These are phyloP conservation scores for Cytospora schulzeri DNA, from an alignment of 2,329 filamentous ascomycete genomes.

Conservation along the genomic window DNA sequence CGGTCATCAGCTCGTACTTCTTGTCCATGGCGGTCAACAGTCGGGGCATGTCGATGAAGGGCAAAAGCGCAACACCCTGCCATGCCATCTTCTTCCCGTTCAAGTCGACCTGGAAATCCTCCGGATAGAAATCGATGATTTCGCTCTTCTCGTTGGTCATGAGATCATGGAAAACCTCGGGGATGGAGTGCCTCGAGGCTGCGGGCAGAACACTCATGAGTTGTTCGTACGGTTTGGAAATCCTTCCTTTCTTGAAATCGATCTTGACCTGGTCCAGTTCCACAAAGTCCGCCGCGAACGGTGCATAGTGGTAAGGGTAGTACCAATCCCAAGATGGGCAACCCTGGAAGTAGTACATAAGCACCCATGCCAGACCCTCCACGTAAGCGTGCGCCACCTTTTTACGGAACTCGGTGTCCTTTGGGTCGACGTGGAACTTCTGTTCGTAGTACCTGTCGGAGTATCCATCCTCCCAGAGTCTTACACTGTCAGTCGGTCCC, in stretches of 20 bases:
- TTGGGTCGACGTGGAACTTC: slow-evolving; percentile 84
- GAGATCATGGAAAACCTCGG: slow-evolving; percentile 81
- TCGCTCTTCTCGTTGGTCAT: slow-evolving; percentile 88
- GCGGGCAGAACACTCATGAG: slow-evolving; percentile 97
- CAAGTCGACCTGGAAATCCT: slow-evolving; percentile 88
- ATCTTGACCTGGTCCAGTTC: slow-evolving; percentile 79
- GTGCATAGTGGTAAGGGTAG: slow-evolving; percentile 97
- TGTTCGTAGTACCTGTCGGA: slow-evolving; percentile 95
- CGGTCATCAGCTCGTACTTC: slow-evolving; percentile 77
- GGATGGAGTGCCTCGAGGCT: slow-evolving; percentile 88
- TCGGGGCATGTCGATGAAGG: slow-evolving; percentile 92
- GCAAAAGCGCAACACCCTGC: slow-evolving; percentile 91
- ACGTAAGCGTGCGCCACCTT: slow-evolving; percentile 90
- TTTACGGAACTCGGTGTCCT: slow-evolving; percentile 83
- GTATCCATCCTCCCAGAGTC: slow-evolving; percentile 94
- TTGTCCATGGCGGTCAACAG: slow-evolving; percentile 79
- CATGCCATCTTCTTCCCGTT: slow-evolving; percentile 99
- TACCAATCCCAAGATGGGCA: slow-evolving; percentile 99
- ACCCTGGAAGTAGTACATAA: slow-evolving; percentile 96
- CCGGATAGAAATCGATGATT: slow-evolving; percentile 97
- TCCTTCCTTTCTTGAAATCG: slow-evolving; percentile 78
- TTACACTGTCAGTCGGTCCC: slow-evolving; percentile 75
- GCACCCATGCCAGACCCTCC: slow-evolving; percentile 91
- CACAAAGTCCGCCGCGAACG: slow-evolving; percentile 93
- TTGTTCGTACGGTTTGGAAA: slow-evolving; percentile 93